Evolutionary conservation across 108 stramenopile genomes (phyloP).

Genomic region (Pseudonitzschia multistriata): DNA sequence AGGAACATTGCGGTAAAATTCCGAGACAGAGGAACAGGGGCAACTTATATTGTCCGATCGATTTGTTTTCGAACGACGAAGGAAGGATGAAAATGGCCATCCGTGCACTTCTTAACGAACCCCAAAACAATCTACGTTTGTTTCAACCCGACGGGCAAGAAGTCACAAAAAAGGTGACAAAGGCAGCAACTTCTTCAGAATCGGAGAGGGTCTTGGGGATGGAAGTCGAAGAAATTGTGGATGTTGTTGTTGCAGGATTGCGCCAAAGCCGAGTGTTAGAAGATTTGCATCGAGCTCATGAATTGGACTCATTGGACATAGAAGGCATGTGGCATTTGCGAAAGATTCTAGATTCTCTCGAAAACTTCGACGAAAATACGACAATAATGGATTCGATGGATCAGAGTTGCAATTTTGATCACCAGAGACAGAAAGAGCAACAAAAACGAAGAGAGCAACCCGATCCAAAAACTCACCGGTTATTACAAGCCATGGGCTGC

Average conservation of each 20-base stretch:
- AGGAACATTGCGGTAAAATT: not conserved
- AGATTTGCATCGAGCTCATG: not conserved
- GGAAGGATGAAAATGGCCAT: not conserved
- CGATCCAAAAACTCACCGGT: not conserved
- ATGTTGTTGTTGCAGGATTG: not conserved
- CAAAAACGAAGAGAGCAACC: not conserved
- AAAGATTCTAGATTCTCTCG: not conserved
- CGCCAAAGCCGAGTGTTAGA: not conserved
- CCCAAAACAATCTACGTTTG: not conserved
- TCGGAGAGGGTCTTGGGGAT: not conserved
- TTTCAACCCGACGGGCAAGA: not conserved
- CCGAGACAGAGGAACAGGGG: not conserved
- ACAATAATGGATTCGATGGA: not conserved
- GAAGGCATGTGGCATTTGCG: not conserved
- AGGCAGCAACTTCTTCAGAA: not conserved
- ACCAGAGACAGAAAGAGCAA: not conserved
- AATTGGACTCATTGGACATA: slow-evolving; percentile 1
- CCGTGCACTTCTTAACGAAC: not conserved
- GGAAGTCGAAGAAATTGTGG: not conserved
- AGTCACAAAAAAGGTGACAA: not conserved
- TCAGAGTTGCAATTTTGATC: not conserved
- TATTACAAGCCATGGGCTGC: not conserved
- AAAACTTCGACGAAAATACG: not conserved
- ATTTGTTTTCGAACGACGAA: not conserved
- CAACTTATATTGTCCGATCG: slow-evolving; percentile 1